phyloP scores from a whole-genome alignment of 2,329 filamentous ascomycete genomes.

The Trichoderma sp. region DNA sequence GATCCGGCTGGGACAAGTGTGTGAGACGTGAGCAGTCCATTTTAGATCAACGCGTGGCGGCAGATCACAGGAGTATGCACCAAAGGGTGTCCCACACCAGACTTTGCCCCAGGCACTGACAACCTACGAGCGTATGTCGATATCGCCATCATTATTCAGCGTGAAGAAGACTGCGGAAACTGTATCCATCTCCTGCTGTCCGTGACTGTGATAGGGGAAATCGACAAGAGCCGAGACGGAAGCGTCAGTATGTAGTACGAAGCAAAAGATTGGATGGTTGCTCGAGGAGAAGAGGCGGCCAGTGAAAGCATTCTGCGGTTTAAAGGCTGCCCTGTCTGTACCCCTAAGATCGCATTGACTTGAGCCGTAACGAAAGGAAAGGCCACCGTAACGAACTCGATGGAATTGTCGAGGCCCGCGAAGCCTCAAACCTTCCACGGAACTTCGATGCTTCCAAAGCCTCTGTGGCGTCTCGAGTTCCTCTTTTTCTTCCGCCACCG shows the following conservation, averaged over 20 bases:
- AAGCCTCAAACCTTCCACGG: too few relatives aligned
- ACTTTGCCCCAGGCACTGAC: neutral
- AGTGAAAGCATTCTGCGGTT: too few relatives aligned
- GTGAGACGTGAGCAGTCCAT: constrained; percentile 12
- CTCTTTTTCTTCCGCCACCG: constrained; percentile 9
- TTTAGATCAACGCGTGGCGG: constrained; percentile 19
- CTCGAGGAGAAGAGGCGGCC: too few relatives aligned
- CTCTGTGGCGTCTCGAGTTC: constrained; percentile 8
- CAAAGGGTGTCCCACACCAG: constrained; percentile 1
- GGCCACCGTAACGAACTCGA: too few relatives aligned
- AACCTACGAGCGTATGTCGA: neutral
- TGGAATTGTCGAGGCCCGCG: neutral
- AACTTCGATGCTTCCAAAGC: too few relatives aligned
- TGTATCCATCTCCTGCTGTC: neutral
- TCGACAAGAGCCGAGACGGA: too few relatives aligned
- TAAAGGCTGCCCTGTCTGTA: too few relatives aligned
- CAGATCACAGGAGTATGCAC: constrained; percentile 21
- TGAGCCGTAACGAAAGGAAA: too few relatives aligned
- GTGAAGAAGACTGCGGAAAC: neutral
- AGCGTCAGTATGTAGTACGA: too few relatives aligned
- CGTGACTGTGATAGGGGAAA: too few relatives aligned
- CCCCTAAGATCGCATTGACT: too few relatives aligned
- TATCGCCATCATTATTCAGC: too few relatives aligned
- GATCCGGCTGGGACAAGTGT: constrained; percentile 8
- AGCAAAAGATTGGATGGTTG: neutral